Evolutionary conservation across 2,329 filamentous ascomycete genomes (phyloP).

Genomic region (Nakataea oryzae): DNA sequence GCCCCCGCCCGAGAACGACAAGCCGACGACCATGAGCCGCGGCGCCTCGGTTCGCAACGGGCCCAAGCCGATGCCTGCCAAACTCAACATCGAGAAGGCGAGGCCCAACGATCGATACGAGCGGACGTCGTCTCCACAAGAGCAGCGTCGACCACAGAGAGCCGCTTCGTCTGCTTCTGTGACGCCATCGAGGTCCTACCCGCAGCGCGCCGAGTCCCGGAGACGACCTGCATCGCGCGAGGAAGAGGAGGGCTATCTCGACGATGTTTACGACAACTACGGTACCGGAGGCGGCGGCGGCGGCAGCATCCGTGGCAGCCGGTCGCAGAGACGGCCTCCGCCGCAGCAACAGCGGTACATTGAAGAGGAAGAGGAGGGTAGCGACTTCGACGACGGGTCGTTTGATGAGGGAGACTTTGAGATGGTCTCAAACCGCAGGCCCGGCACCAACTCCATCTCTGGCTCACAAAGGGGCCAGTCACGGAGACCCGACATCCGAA

Average conservation of each 20-base stretch:
- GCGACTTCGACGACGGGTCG: conserved; percentile 58
- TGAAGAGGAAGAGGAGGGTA: conserved; percentile 68
- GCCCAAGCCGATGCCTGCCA: conserved; percentile 48
- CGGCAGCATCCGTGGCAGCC: conserved; percentile 26
- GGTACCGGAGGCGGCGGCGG: conserved; percentile 27
- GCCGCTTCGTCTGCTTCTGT: conserved; percentile 33
- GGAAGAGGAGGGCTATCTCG: conserved; percentile 53
- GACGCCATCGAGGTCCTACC: conserved; percentile 31
- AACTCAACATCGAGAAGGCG: conserved; percentile 50
- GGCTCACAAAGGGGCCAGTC: conserved; percentile 42
- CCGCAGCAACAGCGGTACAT: conserved; percentile 48
- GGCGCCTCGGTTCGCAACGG: conserved; percentile 52
- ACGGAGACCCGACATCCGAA: conserved; percentile 60
- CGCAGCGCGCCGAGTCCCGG: conserved; percentile 25
- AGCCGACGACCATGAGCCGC: conserved; percentile 36
- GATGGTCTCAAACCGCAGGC: conserved; percentile 52
- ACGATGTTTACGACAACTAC: conserved; percentile 61
- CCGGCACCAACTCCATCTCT: conserved; percentile 32
- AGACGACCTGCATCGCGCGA: conserved; percentile 29
- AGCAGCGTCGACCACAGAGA: conserved; percentile 21
- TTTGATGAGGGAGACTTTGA: conserved; percentile 74
- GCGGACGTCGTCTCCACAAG: conserved; percentile 36
- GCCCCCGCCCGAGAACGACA: conserved; percentile 86
- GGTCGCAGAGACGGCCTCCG: conserved; percentile 25
- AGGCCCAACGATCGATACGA: conserved; percentile 43